phyloP scores from a whole-genome alignment of 495 filamentous ascomycete species.

The Antarctomyces pellizariae region DNA sequence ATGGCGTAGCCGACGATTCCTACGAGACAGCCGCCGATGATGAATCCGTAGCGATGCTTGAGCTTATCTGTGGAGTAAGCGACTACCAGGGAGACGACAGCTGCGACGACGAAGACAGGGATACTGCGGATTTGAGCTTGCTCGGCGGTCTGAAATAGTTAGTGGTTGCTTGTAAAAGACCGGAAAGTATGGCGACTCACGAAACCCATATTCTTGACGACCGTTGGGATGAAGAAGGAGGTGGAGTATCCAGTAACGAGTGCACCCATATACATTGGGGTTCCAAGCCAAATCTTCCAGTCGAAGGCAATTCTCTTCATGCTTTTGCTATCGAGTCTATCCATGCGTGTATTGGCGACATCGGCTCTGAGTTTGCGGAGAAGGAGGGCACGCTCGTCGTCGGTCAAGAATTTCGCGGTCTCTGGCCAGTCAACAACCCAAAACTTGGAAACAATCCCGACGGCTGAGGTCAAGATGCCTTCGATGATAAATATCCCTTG shows the following conservation, averaged over 20 bases:
- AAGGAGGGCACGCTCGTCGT: constrained; percentile 21
- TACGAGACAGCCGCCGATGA: constrained; percentile 24
- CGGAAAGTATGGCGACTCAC: too few species aligned
- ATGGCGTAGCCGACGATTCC: constrained; percentile 24
- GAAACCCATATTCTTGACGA: constrained; percentile 33
- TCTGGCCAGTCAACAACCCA: constrained; percentile 35
- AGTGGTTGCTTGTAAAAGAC: too few species aligned
- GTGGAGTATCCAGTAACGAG: constrained; percentile 26
- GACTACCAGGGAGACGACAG: constrained; percentile 17
- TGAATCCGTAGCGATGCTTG: constrained; percentile 19
- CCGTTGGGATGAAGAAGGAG: constrained; percentile 31
- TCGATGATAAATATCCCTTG: constrained; percentile 28
- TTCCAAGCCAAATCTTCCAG: constrained; percentile 30
- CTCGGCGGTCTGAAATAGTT: constrained; percentile 20
- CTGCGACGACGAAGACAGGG: constrained; percentile 27
- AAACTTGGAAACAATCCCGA: constrained; percentile 24
- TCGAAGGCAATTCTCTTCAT: constrained; percentile 24
- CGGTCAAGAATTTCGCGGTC: constrained; percentile 22
- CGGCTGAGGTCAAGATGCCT: constrained; percentile 24
- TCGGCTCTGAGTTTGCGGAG: constrained; percentile 21
- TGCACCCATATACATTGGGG: constrained; percentile 17
- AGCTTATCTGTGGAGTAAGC: constrained; percentile 20
- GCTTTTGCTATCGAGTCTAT: constrained; percentile 21
- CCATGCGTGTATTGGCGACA: constrained; percentile 21
- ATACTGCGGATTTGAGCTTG: constrained; percentile 29